These are phyloP conservation scores for Oidiodendron maius DNA, from an alignment of 495 filamentous ascomycete genomes.

Conservation along the genomic window DNA sequence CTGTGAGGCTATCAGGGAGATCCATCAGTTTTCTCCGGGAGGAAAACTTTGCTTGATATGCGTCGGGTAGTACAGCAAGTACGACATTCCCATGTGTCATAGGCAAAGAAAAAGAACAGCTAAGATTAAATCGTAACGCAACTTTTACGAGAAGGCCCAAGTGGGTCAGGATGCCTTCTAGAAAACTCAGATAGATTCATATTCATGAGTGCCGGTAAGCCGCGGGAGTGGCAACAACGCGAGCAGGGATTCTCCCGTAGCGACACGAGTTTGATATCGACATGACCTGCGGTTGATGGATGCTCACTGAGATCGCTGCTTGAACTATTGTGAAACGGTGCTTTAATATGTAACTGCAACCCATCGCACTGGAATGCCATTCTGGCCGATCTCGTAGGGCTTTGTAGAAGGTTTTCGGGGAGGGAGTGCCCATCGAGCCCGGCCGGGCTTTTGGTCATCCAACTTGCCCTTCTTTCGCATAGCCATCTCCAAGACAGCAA, in stretches of 20 bases:
- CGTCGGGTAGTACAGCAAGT: too few relatives aligned
- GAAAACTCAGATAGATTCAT: not conserved
- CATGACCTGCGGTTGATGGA: not conserved
- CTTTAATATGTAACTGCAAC: slow-evolving; percentile 22
- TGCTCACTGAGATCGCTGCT: too few relatives aligned
- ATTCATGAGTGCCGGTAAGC: not conserved
- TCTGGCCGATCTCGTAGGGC: slow-evolving; percentile 43
- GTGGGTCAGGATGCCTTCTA: not conserved
- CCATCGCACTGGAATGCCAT: slow-evolving; percentile 49
- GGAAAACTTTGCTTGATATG: too few relatives aligned
- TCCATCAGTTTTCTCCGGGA: too few relatives aligned
- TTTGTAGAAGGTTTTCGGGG: slow-evolving; percentile 59
- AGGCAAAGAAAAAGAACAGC: not conserved
- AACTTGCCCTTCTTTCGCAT: slow-evolving; percentile 92
- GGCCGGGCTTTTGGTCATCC: slow-evolving; percentile 73
- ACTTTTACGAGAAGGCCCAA: not conserved
- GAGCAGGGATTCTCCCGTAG: not conserved
- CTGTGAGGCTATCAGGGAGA: too few relatives aligned
- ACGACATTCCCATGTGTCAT: not conserved
- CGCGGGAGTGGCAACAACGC: not conserved
- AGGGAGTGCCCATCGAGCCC: slow-evolving; percentile 81
- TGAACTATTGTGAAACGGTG: too few relatives aligned
- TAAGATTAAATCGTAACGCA: not conserved
- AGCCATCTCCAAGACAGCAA: slow-evolving; percentile 94
- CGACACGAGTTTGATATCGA: not conserved